Evolutionary conservation across 768 basidiomycete genomes (phyloP), one percentile per base, ranked within the genome.

Genomic region (Suillus luteus): DNA sequence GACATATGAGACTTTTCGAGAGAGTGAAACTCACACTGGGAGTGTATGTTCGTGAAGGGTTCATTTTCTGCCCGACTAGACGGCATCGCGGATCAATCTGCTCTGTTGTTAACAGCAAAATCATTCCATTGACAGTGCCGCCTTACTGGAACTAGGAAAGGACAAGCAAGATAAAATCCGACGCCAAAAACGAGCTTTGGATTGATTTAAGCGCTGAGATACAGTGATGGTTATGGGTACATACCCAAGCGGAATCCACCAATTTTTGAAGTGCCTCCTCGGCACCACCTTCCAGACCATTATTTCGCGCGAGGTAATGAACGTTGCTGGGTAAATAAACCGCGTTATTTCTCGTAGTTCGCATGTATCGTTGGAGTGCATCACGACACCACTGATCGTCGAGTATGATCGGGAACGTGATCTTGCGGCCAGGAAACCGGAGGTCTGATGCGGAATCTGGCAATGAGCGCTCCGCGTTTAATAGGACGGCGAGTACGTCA

Each of bases 21-120:
- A 3, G 24, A 44, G 9, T 11, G 27, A 2, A 22, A 72, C 80
- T 48, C 70, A 86, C 86, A 46, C 83, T 77, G 10, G 88, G 86
- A 0, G 89, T 91, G 64, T 79, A 87, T 0, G 87, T 87, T 9
- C 89, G 77, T 0, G 87, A 88, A 0, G 89, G 89, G 62, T 91
- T 91, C 86, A 90, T 89, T 72, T 91, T 91, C 64, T 90, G 89
- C 0, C 85, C 87, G 6, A 86, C 80, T 0, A 91, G 72, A 43
- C 87, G 77, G 63, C 82, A 83, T 37, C 85, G 77, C 9, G 84
- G 85, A 68, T 87, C 85, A 19, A 88, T 79, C 85, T 86, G 63
- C 15, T 46, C 37, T 24, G 14, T 27, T 12, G 11, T 7, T 54
- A 57, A 55, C 40, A 40, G 24, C 3, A 5, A 7, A 10, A 59